These are phyloP conservation scores for Glycine tomentella DNA, from an alignment of 306 rosid genomes.

Conservation along the genomic window DNA sequence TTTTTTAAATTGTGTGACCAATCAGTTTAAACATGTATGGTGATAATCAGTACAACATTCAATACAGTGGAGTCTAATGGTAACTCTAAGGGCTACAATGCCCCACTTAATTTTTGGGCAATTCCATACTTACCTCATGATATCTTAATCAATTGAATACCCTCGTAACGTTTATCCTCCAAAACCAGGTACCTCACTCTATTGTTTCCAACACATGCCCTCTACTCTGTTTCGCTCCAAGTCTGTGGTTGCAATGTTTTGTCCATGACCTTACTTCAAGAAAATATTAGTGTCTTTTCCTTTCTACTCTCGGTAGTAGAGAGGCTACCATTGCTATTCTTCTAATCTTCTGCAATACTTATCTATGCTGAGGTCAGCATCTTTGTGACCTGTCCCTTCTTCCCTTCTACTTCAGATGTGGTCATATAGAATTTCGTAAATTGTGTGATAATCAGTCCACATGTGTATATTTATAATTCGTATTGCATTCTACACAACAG, in stretches of 20 bases:
- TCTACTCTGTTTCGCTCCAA: neutral
- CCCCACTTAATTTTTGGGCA: neutral
- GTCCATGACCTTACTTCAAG: neutral
- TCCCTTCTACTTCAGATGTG: neutral
- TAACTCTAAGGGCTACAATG: neutral
- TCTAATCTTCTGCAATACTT: neutral
- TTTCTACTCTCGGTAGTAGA: neutral
- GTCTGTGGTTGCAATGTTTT: neutral
- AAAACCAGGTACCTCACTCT: neutral
- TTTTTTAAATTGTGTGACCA: neutral
- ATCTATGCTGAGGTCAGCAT: neutral
- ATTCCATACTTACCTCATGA: neutral
- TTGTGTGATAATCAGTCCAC: neutral
- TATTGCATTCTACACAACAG: neutral
- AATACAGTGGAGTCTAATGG: neutral
- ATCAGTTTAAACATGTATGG: neutral
- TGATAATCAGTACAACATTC: neutral
- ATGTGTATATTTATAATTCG: neutral
- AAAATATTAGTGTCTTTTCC: conserved; percentile 4
- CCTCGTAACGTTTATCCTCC: neutral
- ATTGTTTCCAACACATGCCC: neutral
- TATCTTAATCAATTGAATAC: neutral
- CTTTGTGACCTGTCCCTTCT: neutral
- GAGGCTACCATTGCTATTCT: neutral
- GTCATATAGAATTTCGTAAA: neutral